These are phyloP conservation scores for Wolfiporia cocos DNA, from an alignment of 1,284 basidiomycete species.

Conservation along the genomic window DNA sequence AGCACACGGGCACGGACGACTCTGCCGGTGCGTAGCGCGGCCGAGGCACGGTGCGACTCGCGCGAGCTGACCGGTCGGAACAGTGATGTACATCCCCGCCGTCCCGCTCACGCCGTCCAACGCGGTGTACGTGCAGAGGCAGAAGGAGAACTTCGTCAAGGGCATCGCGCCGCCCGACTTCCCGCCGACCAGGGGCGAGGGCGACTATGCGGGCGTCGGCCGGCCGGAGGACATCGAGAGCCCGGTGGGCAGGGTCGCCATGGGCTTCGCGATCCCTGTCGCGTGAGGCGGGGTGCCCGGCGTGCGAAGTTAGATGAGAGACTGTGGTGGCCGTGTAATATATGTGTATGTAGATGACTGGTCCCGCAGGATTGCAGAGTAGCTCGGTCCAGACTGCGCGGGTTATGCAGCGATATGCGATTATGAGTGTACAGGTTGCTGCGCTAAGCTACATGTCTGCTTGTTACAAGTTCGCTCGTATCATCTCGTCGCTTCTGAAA, in stretches of 20 bases:
- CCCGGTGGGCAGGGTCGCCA: constrained; percentile 43
- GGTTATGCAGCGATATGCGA: too few relatives aligned
- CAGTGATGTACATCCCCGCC: constrained; percentile 80
- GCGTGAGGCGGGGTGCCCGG: constrained; percentile 13
- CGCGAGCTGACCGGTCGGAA: too few relatives aligned
- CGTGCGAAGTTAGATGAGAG: too few relatives aligned
- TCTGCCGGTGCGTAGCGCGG: constrained; percentile 49
- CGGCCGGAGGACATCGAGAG: constrained; percentile 40
- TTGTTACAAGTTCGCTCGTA: too few relatives aligned
- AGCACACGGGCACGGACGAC: constrained; percentile 63
- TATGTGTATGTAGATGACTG: too few relatives aligned
- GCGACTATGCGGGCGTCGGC: constrained; percentile 44
- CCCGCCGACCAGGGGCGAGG: constrained; percentile 55
- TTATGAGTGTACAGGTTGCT: too few relatives aligned
- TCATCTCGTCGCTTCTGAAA: too few relatives aligned
- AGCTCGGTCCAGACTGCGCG: too few relatives aligned
- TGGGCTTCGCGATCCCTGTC: constrained; percentile 38
- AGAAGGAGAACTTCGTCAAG: constrained; percentile 53
- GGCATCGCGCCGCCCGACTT: constrained; percentile 73
- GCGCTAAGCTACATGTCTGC: too few relatives aligned
- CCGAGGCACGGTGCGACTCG: constrained; percentile 3
- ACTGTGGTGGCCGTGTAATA: too few relatives aligned
- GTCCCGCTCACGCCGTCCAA: constrained; percentile 68
- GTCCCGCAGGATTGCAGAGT: too few relatives aligned
- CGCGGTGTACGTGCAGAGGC: constrained; percentile 55